Base-by-base conservation (phyloP, 805 yeast genomes). In the Yarrowia keelungensis region DNA sequence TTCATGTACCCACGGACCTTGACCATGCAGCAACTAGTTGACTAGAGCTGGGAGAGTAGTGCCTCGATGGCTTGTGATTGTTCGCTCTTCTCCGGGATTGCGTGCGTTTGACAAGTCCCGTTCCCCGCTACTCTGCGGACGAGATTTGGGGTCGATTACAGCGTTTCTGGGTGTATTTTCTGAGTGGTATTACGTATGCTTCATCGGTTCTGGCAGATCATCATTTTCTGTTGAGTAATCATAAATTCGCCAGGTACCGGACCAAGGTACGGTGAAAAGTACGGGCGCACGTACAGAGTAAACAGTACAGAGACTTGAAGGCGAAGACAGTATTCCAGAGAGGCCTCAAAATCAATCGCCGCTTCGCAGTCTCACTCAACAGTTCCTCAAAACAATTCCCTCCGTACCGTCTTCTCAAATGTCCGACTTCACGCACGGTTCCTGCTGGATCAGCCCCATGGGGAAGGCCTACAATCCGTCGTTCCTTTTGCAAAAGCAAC, bases 181-280 rank as follows among this genome's bases (percentile, higher is more conserved):
- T 5, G 9, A 5, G 26, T 16, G 16, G 14, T 16, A n/a, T 26
- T 49, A 22, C 15, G 54, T 26, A 5, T 35, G 16, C 39, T 5
- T 35, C 10, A 10, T n/a, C 15, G 22, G 16, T n/a, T 14, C 38
- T 5, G 46, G 42, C 5, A 10, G 39, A 11, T 9, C 7, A 10
- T 14, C 2, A 22, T 56, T 56, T 56, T 41, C 46, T 56, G 62
- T 56, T 56, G 62, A 56, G 62, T 56, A 42, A 56, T 56, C 62
- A 56, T 41, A 41, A 56, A 53, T 36, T 36, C 39, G 39, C 39
- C 39, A 26, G 32, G 32, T 26, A 26, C 32, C 32, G 32, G 32
- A 26, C 32, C 32, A 26, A 26, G 32, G 32, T 26, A 26, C 32
- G 32, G 32, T 26, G 32, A 26, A 26, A 26, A 26, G 7, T 26